These are phyloP conservation scores for Brasilioporus rufonigricans DNA, from an alignment of 768 basidiomycete species.

Conservation along the genomic window DNA sequence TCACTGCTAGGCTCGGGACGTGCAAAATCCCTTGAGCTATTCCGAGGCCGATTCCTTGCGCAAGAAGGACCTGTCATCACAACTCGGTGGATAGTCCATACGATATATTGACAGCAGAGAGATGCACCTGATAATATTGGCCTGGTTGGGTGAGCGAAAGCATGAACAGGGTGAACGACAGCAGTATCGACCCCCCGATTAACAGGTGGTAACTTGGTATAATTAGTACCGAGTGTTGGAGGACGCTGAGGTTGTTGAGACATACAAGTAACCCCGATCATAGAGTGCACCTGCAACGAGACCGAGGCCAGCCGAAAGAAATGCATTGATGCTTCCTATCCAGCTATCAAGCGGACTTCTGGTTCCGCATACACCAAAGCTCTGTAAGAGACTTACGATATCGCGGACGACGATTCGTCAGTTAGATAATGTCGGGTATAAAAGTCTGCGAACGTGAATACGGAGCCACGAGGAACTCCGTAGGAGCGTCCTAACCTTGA, in stretches of 20 bases:
- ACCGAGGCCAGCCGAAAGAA: constrained; percentile 38
- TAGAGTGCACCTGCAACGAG: constrained; percentile 44
- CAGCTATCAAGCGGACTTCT: constrained; percentile 23
- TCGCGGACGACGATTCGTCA: constrained; percentile 34
- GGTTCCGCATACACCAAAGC: not conserved
- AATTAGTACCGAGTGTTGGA: constrained; percentile 1
- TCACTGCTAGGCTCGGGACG: constrained; percentile 42
- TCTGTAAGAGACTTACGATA: constrained; percentile 32
- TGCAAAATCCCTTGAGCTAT: constrained; percentile 46
- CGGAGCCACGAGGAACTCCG: not conserved
- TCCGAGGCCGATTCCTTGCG: constrained; percentile 48
- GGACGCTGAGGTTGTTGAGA: not conserved
- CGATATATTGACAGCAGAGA: not conserved
- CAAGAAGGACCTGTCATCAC: constrained; percentile 42
- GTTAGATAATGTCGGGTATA: not conserved
- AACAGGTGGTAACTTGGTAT: constrained; percentile 40
- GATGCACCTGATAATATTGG: constrained; percentile 29
- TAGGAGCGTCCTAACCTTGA: constrained; percentile 27
- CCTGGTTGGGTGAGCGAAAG: constrained; percentile 38
- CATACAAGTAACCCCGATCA: constrained; percentile 51
- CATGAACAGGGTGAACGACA: constrained; percentile 41
- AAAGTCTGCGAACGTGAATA: constrained; percentile 18
- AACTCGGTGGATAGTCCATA: not conserved
- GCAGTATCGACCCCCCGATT: constrained; percentile 44
- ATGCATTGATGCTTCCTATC: constrained; percentile 48